Percentiles rank a stretch among this genome's conserved stretches.
phyloP scores from a whole-genome alignment of 23 red algal species.

The Chondrus crispus region DNA sequence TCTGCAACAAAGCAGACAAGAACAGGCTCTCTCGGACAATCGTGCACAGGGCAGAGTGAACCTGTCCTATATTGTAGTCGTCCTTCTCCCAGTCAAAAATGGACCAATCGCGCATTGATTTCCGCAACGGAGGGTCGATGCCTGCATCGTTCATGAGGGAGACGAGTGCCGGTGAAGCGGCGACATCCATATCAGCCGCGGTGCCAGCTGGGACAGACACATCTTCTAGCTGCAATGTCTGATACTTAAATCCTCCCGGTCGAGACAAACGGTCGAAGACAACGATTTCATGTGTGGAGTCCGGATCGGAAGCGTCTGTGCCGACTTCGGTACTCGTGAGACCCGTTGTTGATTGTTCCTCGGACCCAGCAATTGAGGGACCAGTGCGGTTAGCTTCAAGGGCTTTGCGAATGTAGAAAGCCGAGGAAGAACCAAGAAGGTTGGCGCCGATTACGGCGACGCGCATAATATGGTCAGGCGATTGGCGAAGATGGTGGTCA shows the following conservation, averaged over 20 bases:
- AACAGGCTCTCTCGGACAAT: background rate
- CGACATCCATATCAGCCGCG: background rate
- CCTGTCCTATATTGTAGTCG: background rate
- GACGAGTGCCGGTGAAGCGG: background rate
- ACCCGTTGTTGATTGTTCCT: no score
- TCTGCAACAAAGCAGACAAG: background rate
- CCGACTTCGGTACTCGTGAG: no score
- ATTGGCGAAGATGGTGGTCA: no score
- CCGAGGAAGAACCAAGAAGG: constrained; percentile 55
- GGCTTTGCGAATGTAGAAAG: constrained; percentile 23
- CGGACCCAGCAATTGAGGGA: background rate
- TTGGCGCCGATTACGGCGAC: constrained; percentile 64
- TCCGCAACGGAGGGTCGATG: background rate
- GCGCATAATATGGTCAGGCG: no score
- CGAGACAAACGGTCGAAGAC: constrained; percentile 14
- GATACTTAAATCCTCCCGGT: constrained; percentile 37
- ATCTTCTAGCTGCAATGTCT: background rate
- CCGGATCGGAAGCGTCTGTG: background rate
- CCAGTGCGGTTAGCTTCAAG: background rate
- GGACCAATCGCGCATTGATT: background rate
- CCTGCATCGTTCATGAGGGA: background rate
- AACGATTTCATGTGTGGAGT: background rate
- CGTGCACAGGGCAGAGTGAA: background rate
- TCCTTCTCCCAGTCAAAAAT: constrained; percentile 39
- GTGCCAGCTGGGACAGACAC: background rate